These are phyloP conservation scores for Chaetoceros muelleri DNA, from an alignment of 108 stramenopile genomes.

Conservation along the genomic window DNA sequence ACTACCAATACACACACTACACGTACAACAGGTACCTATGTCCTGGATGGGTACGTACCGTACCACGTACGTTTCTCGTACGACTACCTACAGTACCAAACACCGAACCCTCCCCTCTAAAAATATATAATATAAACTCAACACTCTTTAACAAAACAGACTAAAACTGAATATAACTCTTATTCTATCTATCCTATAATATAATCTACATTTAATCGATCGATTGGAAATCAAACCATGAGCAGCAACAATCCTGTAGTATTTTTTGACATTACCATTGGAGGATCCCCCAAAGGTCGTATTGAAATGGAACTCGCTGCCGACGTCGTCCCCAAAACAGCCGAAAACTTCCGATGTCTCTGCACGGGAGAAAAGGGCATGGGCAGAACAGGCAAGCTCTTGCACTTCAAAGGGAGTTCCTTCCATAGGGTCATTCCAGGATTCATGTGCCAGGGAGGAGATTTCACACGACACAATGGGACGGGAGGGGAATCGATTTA, in stretches of 20 bases:
- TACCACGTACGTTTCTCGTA: no score
- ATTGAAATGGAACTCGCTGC: constrained; percentile 85
- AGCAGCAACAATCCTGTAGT: constrained; percentile 37
- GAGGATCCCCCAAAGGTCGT: constrained; percentile 72
- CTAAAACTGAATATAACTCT: no score
- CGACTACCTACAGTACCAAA: constrained; percentile 19
- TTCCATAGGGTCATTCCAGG: constrained; percentile 96
- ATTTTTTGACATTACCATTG: constrained; percentile 86
- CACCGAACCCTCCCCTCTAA: no score
- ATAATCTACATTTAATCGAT: no score
- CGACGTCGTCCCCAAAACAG: constrained; percentile 96
- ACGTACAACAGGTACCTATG: no score
- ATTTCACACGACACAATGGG: constrained; percentile 78
- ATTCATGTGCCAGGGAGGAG: constrained; percentile 89
- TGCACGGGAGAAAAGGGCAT: constrained; percentile 81
- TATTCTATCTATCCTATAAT: no score
- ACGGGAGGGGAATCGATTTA: constrained; percentile 87
- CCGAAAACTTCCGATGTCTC: constrained; percentile 44
- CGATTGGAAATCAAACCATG: no score
- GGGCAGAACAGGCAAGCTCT: constrained; percentile 38
- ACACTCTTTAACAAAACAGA: no score
- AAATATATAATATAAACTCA: no score
- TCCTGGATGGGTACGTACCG: no score
- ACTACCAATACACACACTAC: no score
- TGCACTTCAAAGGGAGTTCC: constrained; percentile 84